Evolutionary conservation across 306 rosid genomes (phyloP), one percentile per base, ranked within the genome.

Genomic region (Lupinus albus): DNA sequence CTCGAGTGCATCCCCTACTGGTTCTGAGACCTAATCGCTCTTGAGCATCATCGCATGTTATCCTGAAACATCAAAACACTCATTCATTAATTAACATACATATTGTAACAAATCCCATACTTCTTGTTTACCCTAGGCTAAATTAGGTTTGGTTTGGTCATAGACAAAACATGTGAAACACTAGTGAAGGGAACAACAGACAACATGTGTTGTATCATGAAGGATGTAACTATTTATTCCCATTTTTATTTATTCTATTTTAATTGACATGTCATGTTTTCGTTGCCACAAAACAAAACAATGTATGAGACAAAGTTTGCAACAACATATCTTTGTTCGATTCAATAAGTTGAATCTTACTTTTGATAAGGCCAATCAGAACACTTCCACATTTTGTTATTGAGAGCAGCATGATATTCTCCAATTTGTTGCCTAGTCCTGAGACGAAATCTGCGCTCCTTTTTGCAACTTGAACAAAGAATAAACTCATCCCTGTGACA

Each of bases 401-500:
- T 33, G 4, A 74, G 1, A 0, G 87, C 84, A 36, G 61, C 72
- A 65, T 81, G 89, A 17, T 82, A 78, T 3, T 44, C 7, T 5
- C 39, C 50, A 16, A 83, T 68, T 7, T 73, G 71, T 1, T 59
- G 58, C 16, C 17, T 15, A 0, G 4, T 59, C 0, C 51, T 70
- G 3, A 68, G 79, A 63, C 62, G 79, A 50, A 84, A 86, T 64
- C 87, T 80, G 7, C 85, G 82, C 5, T 65, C 57, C 33, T 77
- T 86, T 2, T 44, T 13, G 56, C 88, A 86, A 0, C 13, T 25
- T 0, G 70, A 67, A 13, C 87, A 84, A 0, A 16, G 2, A 7
- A 84, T 9, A 44, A 84, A 82, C 48, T 80, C 87, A 11, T 87
- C 85, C 1, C 80, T 70, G 35, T 84, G 89, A 46, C 57, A 72